Evolutionary conservation across 2,329 filamentous ascomycete species (phyloP), one percentile per base, ranked within the genome.

Genomic region (Trichophyton rubrum): DNA sequence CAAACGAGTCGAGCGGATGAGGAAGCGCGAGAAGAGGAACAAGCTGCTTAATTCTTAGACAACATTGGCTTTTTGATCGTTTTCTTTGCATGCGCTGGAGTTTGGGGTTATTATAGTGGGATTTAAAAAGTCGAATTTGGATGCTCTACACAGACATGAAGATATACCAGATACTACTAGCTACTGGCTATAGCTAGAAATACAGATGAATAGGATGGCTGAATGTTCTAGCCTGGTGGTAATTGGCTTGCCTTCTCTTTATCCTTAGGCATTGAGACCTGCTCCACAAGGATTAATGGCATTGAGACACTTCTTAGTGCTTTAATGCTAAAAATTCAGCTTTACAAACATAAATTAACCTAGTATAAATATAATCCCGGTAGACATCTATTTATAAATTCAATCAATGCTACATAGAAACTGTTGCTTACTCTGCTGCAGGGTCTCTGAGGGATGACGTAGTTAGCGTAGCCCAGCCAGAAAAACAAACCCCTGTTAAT

Each of bases 1-100:
- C 75, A 97, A 96, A 81, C 82, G 91, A 63, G 87, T 97, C 11
- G 93, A 99, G 77, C 84, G 93, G 68, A 76, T 96, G 74, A 96
- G 90, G 85, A 84, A 91, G 71, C 88, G 90, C 75, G 93, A 99
- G 80, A 97, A 97, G 85, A 85, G 93, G 71, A 99, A 78, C 67
- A 78, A 77, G 67, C 59, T 78, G 60, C 69, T 78, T 60, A 75
- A 72, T 64, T 77, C 75, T 35, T 78, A 65, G 75, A 43, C 40
- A 22, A 22, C 5, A 11, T 7, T 1, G 33, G 33, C 30, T 24
- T 35, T 33, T 55, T 17, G 11, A 20, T 13, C 15, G 51, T 3
- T 55, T 33, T 3, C 13, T 15, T 35, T 35, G 51, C 51, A 55
- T 55, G 51, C 27, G n/a, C 51, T 33, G 51, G 51, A 55, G 51